These are phyloP conservation scores for Boletales sp. DNA, from an alignment of 768 basidiomycete genomes.

Conservation along the genomic window DNA sequence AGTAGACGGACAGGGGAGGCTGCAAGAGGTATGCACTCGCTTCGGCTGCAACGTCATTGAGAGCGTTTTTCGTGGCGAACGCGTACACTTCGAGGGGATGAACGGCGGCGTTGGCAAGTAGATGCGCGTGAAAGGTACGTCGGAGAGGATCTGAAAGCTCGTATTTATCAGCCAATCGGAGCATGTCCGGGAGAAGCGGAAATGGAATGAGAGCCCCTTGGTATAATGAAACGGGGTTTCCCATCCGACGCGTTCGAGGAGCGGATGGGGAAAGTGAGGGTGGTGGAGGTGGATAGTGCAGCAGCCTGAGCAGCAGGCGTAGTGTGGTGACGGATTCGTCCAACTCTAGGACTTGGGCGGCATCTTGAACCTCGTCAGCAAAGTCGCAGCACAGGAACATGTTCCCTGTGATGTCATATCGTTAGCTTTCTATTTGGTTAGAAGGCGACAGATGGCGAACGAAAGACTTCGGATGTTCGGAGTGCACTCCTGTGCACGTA, in stretches of 20 bases:
- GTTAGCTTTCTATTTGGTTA: slow-evolving; percentile 4
- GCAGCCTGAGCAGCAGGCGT: slow-evolving; percentile 48
- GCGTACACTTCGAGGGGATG: slow-evolving; percentile 61
- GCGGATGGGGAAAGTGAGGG: slow-evolving; percentile 34
- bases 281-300: slow-evolving; percentile 52
- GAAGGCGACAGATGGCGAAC: slow-evolving; percentile 37
- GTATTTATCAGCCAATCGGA: slow-evolving; percentile 66
- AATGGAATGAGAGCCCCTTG: slow-evolving; percentile 54
- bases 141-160: slow-evolving; percentile 45
- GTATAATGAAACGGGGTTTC: slow-evolving; percentile 31
- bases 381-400: slow-evolving; percentile 65
- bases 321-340: slow-evolving; percentile 50
- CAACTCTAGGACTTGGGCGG: slow-evolving; percentile 44
- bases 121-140: slow-evolving; percentile 45
- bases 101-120: slow-evolving; percentile 48
- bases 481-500: slow-evolving; percentile 48
- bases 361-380: slow-evolving; percentile 16
- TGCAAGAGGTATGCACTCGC: slow-evolving; percentile 56
- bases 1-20: slow-evolving; percentile 54
- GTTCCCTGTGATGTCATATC: slow-evolving; percentile 40
- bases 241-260: slow-evolving; percentile 25
- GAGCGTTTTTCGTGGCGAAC: slow-evolving; percentile 42
- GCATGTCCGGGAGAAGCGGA: slow-evolving; percentile 57
- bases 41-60: slow-evolving; percentile 48
- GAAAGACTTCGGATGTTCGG: slow-evolving; percentile 57